Percentiles rank a stretch among this genome's conserved stretches.
These are phyloP conservation scores for Adansonia digitata DNA, from an alignment of 345 rosid genomes.

Conservation along the genomic window DNA sequence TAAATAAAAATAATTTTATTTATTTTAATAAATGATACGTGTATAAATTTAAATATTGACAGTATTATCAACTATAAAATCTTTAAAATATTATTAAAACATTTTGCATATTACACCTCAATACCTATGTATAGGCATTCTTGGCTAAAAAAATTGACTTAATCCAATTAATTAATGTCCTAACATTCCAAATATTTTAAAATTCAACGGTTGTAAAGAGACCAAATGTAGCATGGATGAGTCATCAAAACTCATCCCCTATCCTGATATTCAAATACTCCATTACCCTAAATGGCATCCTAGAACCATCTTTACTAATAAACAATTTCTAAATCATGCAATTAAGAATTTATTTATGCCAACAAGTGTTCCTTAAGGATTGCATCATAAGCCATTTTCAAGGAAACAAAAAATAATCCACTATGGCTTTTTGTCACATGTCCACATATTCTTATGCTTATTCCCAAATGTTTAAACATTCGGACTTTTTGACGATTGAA, in stretches of 20 bases:
- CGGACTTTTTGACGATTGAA: neutral
- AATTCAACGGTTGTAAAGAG: constrained; percentile 12
- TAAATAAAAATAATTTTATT: too few relatives aligned
- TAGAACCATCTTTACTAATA: constrained; percentile 41
- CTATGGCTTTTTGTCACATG: constrained; percentile 17
- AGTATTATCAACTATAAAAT: too few relatives aligned
- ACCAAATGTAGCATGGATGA: constrained; percentile 32
- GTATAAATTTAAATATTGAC: too few relatives aligned
- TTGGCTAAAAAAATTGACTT: constrained; percentile 3
- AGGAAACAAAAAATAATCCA: constrained; percentile 37
- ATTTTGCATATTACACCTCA: constrained; percentile 11
- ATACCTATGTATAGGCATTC: constrained; percentile 34
- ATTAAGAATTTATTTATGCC: constrained; percentile 19
- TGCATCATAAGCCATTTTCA: constrained; percentile 30
- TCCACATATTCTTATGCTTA: neutral
- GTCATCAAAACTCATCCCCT: constrained; percentile 16
- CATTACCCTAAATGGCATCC: constrained; percentile 44
- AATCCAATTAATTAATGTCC: constrained; percentile 33
- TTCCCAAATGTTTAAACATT: neutral
- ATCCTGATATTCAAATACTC: constrained; percentile 25
- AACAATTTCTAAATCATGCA: constrained; percentile 27
- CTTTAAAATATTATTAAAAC: constrained; percentile 3
- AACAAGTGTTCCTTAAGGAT: constrained; percentile 32
- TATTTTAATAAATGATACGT: too few relatives aligned
- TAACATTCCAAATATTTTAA: constrained; percentile 33